A percentile compares a stretch with the other conserved stretches of the same genome.
phyloP scores from a whole-genome alignment of 208 protist genomes.

The Paratrypanosoma confusum region DNA sequence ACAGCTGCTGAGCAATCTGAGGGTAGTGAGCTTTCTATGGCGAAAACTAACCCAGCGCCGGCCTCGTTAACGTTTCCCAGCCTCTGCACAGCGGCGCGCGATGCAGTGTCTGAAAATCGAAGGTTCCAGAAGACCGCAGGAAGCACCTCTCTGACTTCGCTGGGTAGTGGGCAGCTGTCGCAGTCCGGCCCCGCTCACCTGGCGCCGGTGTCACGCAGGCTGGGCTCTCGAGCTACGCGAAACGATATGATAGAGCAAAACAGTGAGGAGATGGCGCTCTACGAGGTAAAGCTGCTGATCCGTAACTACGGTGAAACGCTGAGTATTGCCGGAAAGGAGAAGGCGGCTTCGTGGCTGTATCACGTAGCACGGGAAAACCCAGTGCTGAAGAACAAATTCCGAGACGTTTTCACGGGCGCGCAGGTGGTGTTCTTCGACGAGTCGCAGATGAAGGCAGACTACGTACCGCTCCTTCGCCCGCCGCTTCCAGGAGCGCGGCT shows the following conservation, averaged over 20 bases:
- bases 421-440: conserved; percentile 32
- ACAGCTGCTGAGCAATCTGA: no score
- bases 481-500: no score
- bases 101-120: no score
- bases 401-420: conserved; percentile 66
- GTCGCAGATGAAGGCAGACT: conserved; percentile 59
- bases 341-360: conserved; percentile 53
- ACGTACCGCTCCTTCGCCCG: conserved; percentile 28
- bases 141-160: no score
- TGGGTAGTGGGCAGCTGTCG: no score
- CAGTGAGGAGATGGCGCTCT: conserved; percentile 20
- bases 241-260: no score
- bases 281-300: conserved; percentile 47
- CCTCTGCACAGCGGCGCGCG: no score
- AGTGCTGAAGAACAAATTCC: conserved; percentile 48
- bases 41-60: no score
- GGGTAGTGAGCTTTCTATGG: no score
- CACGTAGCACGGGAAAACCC: conserved; percentile 19
- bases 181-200: no score
- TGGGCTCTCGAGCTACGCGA: not conserved
- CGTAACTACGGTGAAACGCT: conserved; percentile 54
- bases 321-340: conserved; percentile 34
- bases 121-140: no score
- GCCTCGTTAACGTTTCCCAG: no score
- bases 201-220: not conserved